Evolutionary conservation across 2,329 filamentous ascomycete genomes (phyloP).

Genomic region (Juglanconis sp.): DNA sequence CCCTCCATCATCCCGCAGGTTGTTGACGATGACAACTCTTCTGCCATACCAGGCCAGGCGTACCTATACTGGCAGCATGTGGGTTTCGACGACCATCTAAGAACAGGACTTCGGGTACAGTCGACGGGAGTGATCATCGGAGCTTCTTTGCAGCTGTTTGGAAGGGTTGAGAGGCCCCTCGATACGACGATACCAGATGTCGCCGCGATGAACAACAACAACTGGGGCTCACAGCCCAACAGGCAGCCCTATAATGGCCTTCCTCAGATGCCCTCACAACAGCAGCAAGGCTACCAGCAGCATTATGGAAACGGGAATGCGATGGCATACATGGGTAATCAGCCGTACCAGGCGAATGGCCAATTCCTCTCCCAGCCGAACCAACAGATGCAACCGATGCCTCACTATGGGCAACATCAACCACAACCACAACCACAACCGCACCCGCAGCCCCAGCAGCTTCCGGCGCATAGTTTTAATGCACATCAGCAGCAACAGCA

Average conservation of each 20-base stretch:
- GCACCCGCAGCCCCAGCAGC: constrained; percentile 25
- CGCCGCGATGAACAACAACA: constrained; percentile 19
- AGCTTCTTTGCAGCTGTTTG: not conserved
- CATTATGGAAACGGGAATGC: constrained; percentile 18
- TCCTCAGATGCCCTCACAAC: constrained; percentile 20
- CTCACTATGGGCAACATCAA: constrained; percentile 22
- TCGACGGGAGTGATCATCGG: not conserved
- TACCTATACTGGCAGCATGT: not conserved
- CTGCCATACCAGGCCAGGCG: not conserved
- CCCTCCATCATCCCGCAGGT: not conserved
- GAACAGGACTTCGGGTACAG: not conserved
- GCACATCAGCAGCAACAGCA: constrained; percentile 17
- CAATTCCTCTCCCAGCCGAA: constrained; percentile 23
- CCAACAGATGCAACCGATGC: constrained; percentile 23
- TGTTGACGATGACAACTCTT: not conserved
- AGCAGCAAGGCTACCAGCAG: constrained; percentile 23
- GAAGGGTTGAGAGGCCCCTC: not conserved
- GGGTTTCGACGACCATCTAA: not conserved
- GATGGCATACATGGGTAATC: constrained; percentile 18
- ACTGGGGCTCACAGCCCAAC: constrained; percentile 19
- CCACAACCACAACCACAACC: constrained; percentile 27
- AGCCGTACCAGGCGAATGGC: constrained; percentile 23
- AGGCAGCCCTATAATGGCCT: constrained; percentile 16
- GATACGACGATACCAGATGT: constrained; percentile 10
- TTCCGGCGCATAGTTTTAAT: constrained; percentile 24